These are phyloP conservation scores for Leucaena leucocephala DNA, from an alignment of 306 rosid genomes.

Conservation along the genomic window DNA sequence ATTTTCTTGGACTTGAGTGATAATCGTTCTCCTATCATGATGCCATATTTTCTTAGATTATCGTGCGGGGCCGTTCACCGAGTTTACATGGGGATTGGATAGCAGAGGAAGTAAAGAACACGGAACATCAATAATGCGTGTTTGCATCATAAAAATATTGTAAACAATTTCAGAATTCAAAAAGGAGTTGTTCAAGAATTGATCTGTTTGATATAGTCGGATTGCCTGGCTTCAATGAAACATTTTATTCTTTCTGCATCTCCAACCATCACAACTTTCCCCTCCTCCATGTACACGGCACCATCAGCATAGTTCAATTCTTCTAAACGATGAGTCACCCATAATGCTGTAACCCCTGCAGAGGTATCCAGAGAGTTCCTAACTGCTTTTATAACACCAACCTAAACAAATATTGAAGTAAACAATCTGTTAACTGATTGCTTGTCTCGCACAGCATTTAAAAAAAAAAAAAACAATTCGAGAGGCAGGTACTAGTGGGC, in stretches of 20 bases:
- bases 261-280: conserved; percentile 66
- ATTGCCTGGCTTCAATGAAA: conserved; percentile 67
- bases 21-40: no score
- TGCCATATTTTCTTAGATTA: not conserved
- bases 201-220: conserved; percentile 64
- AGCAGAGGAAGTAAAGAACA: not conserved
- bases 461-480: no score
- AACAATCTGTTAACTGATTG: conserved; percentile 31
- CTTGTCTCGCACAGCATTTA: conserved; percentile 11
- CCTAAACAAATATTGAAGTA: conserved; percentile 40
- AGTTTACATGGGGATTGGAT: not conserved
- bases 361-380: conserved; percentile 63
- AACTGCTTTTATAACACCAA: conserved; percentile 78
- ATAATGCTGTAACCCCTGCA: conserved; percentile 72
- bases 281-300: conserved; percentile 87
- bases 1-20: not conserved
- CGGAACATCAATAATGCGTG: not conserved
- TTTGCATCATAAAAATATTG: not conserved
- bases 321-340: conserved; percentile 94
- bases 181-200: conserved; percentile 39
- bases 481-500: no score
- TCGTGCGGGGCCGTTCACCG: not conserved
- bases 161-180: not conserved
- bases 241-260: conserved; percentile 53
- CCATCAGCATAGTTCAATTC: conserved; percentile 86